Evolutionary conservation across 164 flowering plant genomes (phyloP).

Genomic region (Stephania japonica): DNA sequence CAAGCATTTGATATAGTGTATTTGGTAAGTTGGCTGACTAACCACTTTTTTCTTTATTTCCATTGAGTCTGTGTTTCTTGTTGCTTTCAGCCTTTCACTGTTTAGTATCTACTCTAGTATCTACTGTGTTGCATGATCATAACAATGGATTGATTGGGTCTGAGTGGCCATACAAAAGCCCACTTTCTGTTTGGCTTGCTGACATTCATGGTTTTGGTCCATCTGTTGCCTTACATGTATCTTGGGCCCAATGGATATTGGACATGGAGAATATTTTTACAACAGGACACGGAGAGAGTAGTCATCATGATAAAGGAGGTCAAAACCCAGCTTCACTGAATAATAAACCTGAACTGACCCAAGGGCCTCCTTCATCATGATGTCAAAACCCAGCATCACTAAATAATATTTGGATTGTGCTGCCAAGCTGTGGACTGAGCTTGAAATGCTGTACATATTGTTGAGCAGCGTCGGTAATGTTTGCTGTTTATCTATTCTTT

Average conservation of each 20-base stretch:
- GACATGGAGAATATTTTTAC: not conserved
- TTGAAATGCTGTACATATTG: not conserved
- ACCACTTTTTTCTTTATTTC: not conserved
- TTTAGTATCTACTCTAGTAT: not conserved
- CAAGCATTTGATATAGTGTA: constrained; percentile 75
- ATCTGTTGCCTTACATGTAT: not conserved
- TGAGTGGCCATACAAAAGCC: not conserved
- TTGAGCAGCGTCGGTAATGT: not conserved
- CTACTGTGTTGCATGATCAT: not conserved
- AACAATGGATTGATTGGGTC: not conserved
- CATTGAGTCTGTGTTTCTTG: not conserved
- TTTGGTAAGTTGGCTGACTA: constrained; percentile 44
- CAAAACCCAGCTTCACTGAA: too few species aligned
- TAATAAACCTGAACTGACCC: too few species aligned
- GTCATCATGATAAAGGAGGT: not conserved
- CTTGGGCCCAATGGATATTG: not conserved
- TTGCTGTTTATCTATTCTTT: not conserved
- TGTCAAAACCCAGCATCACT: not conserved
- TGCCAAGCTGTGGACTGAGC: not conserved
- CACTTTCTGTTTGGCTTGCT: not conserved
- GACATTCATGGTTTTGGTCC: not conserved
- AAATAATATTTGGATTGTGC: not conserved
- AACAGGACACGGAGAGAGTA: too few species aligned
- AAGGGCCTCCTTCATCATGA: not conserved
- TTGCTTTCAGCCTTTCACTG: not conserved